These are phyloP conservation scores for Aspergillus taichungensis DNA, from an alignment of 495 filamentous ascomycete species.

Conservation along the genomic window DNA sequence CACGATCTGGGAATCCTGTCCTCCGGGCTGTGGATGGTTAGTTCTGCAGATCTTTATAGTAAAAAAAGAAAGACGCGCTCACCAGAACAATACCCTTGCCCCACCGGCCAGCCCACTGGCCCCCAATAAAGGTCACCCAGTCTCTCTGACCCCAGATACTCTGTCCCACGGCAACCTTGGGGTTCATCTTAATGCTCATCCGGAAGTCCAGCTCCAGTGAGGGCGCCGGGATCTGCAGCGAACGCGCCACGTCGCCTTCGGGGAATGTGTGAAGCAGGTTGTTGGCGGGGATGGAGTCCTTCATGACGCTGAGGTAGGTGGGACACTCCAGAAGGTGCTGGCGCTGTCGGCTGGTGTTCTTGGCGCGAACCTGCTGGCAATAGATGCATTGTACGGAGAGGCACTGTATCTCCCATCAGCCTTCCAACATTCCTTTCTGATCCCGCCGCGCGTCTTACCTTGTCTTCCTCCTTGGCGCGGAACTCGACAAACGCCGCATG, in stretches of 20 bases:
- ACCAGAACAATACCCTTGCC: slow-evolving; percentile 52
- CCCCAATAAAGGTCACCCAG: slow-evolving; percentile 48
- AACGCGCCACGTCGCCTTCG: slow-evolving; percentile 44
- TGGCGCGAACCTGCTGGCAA: slow-evolving; percentile 48
- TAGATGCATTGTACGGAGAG: slow-evolving; percentile 51
- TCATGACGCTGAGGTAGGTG: slow-evolving; percentile 49
- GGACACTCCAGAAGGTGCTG: slow-evolving; percentile 47
- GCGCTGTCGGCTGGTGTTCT: slow-evolving; percentile 49
- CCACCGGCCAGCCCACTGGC: slow-evolving; percentile 52
- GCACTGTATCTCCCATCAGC: slow-evolving; percentile 24
- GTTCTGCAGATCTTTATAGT: neutral
- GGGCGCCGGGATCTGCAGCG: slow-evolving; percentile 46
- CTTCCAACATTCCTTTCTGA: neutral
- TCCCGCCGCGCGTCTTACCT: slow-evolving; percentile 25
- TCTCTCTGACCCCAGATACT: slow-evolving; percentile 50
- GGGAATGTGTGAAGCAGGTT: slow-evolving; percentile 48
- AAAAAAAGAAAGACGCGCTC: slow-evolving; percentile 20
- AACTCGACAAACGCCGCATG: slow-evolving; percentile 50
- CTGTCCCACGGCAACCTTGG: slow-evolving; percentile 43
- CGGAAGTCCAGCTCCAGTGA: slow-evolving; percentile 52
- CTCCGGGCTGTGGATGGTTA: slow-evolving; percentile 39
- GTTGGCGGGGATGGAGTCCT: slow-evolving; percentile 50
- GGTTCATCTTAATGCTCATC: slow-evolving; percentile 52
- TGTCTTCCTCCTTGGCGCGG: slow-evolving; percentile 50
- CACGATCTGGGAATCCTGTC: slow-evolving; percentile 51